A percentile compares a stretch with the other conserved stretches of the same genome.
These are phyloP conservation scores for Symbiodinium natans DNA, from an alignment of 73 alveolate genomes.

Conservation along the genomic window DNA sequence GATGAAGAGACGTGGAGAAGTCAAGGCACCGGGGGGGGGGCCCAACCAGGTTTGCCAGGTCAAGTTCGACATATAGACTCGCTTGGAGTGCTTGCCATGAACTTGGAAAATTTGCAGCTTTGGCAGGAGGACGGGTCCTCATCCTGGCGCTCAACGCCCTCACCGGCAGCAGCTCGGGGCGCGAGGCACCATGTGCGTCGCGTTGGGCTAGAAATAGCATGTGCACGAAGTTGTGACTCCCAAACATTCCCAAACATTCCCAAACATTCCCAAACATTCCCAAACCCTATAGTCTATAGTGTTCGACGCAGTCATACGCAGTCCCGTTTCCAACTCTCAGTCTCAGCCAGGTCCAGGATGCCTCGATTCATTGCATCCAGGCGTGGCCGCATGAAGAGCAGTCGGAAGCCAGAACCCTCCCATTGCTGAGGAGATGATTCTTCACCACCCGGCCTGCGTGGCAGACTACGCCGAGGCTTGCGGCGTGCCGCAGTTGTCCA, in stretches of 20 bases:
- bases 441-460: conserved; percentile 2
- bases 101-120: not conserved
- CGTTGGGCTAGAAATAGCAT: too few species aligned
- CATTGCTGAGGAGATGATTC: not conserved
- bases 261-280: too few species aligned
- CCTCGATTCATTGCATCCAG: not conserved
- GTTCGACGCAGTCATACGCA: too few species aligned
- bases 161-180: not conserved
- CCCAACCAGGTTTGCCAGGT: too few species aligned
- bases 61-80: too few species aligned
- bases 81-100: too few species aligned
- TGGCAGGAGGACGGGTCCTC: conserved; percentile 2
- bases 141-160: conserved; percentile 20
- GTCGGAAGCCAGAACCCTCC: too few species aligned
- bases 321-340: too few species aligned
- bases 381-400: not conserved
- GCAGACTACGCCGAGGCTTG: not conserved
- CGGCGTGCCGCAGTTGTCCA: not conserved
- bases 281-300: too few species aligned
- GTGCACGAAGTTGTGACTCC: too few species aligned
- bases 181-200: not conserved
- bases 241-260: too few species aligned
- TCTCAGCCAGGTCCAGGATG: not conserved
- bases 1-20: conserved; percentile 21
- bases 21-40: not conserved